These are phyloP conservation scores for Trichoderma polysporum DNA, from an alignment of 2,329 filamentous ascomycete species.

Conservation along the genomic window DNA sequence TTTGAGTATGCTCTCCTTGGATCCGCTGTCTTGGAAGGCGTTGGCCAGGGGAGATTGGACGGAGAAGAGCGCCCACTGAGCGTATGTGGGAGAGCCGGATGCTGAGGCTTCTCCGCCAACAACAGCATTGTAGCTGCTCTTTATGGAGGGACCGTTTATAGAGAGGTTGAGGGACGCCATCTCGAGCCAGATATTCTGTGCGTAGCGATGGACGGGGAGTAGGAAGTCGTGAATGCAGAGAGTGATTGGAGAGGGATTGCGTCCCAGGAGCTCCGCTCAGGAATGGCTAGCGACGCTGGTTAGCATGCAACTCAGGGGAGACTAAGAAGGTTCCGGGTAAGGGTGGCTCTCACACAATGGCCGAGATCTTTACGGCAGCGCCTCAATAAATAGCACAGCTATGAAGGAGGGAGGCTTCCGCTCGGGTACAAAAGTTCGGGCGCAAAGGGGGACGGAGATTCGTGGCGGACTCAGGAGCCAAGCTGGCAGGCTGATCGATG, in stretches of 20 bases:
- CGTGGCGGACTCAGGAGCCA: constrained; percentile 15
- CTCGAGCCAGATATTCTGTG: constrained; percentile 25
- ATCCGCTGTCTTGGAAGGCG: constrained; percentile 82
- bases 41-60: constrained; percentile 90
- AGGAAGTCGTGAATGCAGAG: constrained; percentile 21
- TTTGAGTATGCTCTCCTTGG: constrained; percentile 93
- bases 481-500: constrained; percentile 21
- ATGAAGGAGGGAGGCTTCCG: background rate
- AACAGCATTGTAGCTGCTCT: constrained; percentile 69
- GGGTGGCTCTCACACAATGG: background rate
- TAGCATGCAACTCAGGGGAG: constrained; percentile 10
- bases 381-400: constrained; percentile 19
- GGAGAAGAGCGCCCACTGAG: constrained; percentile 90
- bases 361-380: background rate
- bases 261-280: constrained; percentile 27
- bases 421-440: constrained; percentile 1
- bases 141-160: constrained; percentile 78
- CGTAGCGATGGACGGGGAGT: constrained; percentile 25
- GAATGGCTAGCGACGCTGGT: constrained; percentile 20
- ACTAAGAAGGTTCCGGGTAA: background rate
- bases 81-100: constrained; percentile 74
- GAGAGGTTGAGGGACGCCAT: constrained; percentile 84
- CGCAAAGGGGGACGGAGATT: constrained; percentile 13
- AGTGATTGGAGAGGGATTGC: constrained; percentile 30
- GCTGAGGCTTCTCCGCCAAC: constrained; percentile 52